Percentiles rank a stretch among this genome's conserved stretches.
Evolutionary conservation across 371 early-diverging fungal species (phyloP).

Genomic region (Saksenaea oblongispora): DNA sequence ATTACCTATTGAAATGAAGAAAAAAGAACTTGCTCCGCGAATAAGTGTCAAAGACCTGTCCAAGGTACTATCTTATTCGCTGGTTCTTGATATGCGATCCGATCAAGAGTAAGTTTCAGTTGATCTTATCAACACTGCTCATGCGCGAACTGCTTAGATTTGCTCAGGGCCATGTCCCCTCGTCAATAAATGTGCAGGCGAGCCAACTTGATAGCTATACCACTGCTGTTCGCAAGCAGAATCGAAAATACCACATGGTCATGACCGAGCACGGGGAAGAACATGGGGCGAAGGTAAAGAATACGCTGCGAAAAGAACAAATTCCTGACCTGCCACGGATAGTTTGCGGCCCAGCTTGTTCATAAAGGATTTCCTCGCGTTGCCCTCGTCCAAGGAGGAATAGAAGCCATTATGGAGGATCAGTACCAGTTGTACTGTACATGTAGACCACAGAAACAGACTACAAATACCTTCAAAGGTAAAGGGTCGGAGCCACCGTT

Average conservation of each 20-base stretch:
- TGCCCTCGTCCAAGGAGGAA: conserved; percentile 59
- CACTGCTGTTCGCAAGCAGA: conserved; percentile 51
- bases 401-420: conserved; percentile 40
- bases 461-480: conserved; percentile 43
- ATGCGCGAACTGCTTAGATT: conserved; percentile 55
- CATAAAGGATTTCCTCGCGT: conserved; percentile 48
- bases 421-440: conserved; percentile 28
- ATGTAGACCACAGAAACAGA: conserved; percentile 51
- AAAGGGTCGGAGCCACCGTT: conserved; percentile 56
- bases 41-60: conserved; percentile 55
- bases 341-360: conserved; percentile 61
- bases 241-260: conserved; percentile 61
- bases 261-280: conserved; percentile 45
- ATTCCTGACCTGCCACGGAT: no score
- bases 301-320: no score
- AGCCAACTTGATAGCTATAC: conserved; percentile 49
- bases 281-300: conserved; percentile 60
- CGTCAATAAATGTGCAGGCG: conserved; percentile 56
- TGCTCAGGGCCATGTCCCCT: conserved; percentile 57
- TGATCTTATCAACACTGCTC: no score
- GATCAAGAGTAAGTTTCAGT: conserved; percentile 56
- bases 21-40: conserved; percentile 61
- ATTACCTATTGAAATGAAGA: conserved; percentile 52
- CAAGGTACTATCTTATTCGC: conserved; percentile 48
- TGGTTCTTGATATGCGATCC: conserved; percentile 63